A percentile compares a stretch with the other conserved stretches of the same genome.
phyloP scores from a whole-genome alignment of 495 filamentous ascomycete genomes.

The Xylaria sp. region DNA sequence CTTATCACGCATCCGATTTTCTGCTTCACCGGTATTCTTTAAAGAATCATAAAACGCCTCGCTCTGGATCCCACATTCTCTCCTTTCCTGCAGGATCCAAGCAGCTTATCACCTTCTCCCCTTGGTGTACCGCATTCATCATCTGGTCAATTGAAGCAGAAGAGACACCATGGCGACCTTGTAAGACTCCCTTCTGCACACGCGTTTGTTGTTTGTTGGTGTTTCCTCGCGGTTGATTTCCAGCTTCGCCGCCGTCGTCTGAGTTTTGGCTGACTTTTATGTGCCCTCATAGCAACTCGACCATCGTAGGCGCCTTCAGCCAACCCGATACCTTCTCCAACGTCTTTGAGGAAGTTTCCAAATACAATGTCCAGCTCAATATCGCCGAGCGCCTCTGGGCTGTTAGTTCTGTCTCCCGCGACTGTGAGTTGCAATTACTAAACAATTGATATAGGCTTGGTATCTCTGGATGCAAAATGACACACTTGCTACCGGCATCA shows the following conservation, averaged over 20 bases:
- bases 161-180: slow-evolving; percentile 47
- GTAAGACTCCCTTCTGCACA: slow-evolving; percentile 38
- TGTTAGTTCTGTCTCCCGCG: slow-evolving; percentile 57
- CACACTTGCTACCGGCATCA: slow-evolving; percentile 91
- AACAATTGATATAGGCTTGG: slow-evolving; percentile 60
- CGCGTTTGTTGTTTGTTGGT: not conserved
- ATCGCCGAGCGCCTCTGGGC: slow-evolving; percentile 86
- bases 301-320: slow-evolving; percentile 54
- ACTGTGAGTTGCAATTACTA: slow-evolving; percentile 22
- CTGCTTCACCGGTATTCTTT: slow-evolving; percentile 29
- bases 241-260: not conserved
- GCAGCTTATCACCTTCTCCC: slow-evolving; percentile 6
- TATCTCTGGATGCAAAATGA: slow-evolving; percentile 99
- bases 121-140: slow-evolving; percentile 10
- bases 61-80: slow-evolving; percentile 18
- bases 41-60: slow-evolving; percentile 31
- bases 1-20: slow-evolving; percentile 35
- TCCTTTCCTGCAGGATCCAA: slow-evolving; percentile 25
- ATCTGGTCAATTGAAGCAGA: slow-evolving; percentile 8
- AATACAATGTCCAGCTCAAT: slow-evolving; percentile 88
- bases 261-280: slow-evolving; percentile 31
- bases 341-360: slow-evolving; percentile 85
- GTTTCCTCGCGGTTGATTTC: not conserved
- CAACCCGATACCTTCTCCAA: slow-evolving; percentile 72
- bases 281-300: slow-evolving; percentile 59